These are phyloP conservation scores for Gossypium bickii DNA, from an alignment of 345 rosid genomes.

Conservation along the genomic window DNA sequence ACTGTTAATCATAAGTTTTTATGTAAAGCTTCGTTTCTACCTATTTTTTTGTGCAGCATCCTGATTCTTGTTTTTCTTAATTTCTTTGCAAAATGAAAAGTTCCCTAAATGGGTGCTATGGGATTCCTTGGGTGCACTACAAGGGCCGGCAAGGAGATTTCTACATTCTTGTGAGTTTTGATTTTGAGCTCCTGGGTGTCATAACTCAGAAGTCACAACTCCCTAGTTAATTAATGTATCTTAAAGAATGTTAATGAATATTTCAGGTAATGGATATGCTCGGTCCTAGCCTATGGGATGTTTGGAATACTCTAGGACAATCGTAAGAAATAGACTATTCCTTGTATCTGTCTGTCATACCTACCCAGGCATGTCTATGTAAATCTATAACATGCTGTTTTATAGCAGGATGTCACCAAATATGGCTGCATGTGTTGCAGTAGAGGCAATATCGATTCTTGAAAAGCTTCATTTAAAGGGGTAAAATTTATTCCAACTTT, in stretches of 20 bases:
- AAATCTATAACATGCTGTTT: slow-evolving; percentile 14
- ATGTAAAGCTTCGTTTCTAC: not conserved
- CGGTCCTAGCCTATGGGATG: slow-evolving; percentile 98
- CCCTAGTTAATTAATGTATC: not conserved
- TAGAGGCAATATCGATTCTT: slow-evolving; percentile 92
- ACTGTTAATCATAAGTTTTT: slow-evolving; percentile 1
- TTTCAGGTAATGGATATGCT: slow-evolving; percentile 97
- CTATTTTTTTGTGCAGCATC: not conserved
- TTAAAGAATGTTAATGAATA: slow-evolving; percentile 11
- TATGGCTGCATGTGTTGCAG: slow-evolving; percentile 93
- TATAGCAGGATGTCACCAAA: slow-evolving; percentile 67
- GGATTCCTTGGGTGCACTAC: slow-evolving; percentile 79
- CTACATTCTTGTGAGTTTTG: slow-evolving; percentile 70
- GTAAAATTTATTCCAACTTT: slow-evolving; percentile 30
- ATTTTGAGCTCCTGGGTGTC: slow-evolving; percentile 13
- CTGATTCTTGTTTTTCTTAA: not conserved
- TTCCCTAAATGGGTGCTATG: slow-evolving; percentile 71
- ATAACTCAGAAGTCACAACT: not conserved
- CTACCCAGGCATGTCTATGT: slow-evolving; percentile 2
- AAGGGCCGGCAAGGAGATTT: slow-evolving; percentile 95
- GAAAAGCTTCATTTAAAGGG: slow-evolving; percentile 84
- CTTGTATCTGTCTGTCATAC: not conserved
- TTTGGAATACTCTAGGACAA: slow-evolving; percentile 78
- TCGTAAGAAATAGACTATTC: slow-evolving; percentile 42
- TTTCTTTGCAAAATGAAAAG: slow-evolving; percentile 28